Conservation (phyloP, 805 yeast genomes). For the Kazachstania bromeliacearum region DNA sequence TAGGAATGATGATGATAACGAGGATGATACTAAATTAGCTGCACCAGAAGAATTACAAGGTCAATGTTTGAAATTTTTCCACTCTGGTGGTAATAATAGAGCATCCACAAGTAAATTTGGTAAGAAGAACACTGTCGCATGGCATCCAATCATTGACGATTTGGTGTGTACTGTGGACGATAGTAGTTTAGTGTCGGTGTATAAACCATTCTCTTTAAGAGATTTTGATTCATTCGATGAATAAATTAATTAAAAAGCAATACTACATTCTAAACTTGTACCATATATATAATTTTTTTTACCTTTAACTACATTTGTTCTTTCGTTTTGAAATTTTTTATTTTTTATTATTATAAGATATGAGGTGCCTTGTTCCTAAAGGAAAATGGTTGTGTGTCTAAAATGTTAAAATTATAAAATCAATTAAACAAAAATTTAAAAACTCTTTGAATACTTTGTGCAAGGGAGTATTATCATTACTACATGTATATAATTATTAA, state of each 20-base stretch:
- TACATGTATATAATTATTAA: too few species aligned
- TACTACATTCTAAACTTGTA: too few species aligned
- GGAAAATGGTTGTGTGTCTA: too few species aligned
- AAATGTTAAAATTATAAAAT: too few species aligned
- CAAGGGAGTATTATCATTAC: too few species aligned
- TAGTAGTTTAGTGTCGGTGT: constrained; percentile 24
- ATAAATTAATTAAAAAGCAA: neutral
- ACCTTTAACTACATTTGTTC: too few species aligned
- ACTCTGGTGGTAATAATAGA: constrained; percentile 24
- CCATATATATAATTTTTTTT: too few species aligned
- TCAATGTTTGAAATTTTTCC: constrained; percentile 25
- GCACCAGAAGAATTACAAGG: constrained; percentile 21
- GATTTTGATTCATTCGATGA: constrained; percentile 4
- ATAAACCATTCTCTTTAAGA: constrained; percentile 21
- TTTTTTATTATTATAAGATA: too few species aligned
- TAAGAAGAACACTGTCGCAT: constrained; percentile 22
- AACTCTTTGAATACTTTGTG: too few species aligned
- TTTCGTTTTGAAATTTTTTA: too few species aligned
- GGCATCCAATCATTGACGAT: constrained; percentile 26
- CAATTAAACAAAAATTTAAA: too few species aligned
- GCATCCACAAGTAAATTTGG: constrained; percentile 10
- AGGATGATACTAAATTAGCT: constrained; percentile 30
- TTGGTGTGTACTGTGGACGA: constrained; percentile 27
- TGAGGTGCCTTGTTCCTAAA: too few species aligned
- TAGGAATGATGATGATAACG: constrained; percentile 37